Conservation (phyloP, 2,329 filamentous ascomycete genomes). For the Colletotrichum shisoi region DNA sequence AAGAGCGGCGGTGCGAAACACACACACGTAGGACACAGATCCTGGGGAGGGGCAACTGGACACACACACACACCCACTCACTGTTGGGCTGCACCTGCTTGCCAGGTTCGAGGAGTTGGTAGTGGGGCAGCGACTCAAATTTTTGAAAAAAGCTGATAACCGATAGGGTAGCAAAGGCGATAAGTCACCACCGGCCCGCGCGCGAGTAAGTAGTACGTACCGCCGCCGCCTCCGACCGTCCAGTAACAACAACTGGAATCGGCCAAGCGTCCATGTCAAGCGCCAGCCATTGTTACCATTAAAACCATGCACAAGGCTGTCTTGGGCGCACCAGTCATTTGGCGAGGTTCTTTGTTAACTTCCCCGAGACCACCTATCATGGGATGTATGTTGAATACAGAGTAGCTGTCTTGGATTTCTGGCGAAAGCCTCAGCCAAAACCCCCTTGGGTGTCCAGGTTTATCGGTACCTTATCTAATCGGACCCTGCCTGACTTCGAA, state of each 20-base stretch:
- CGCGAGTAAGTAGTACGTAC: slow-evolving; percentile 18
- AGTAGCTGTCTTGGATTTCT: neutral
- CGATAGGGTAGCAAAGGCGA: slow-evolving; percentile 37
- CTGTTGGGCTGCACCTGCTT: neutral
- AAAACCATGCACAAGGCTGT: neutral
- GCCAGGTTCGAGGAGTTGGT: slow-evolving; percentile 9
- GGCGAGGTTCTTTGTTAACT: too few species aligned
- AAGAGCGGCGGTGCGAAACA: slow-evolving; percentile 38
- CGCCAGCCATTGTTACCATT: neutral
- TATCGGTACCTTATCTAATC: slow-evolving; percentile 27
- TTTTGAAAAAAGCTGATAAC: slow-evolving; percentile 37
- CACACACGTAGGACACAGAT: slow-evolving; percentile 4
- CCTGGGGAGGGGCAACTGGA: slow-evolving; percentile 31
- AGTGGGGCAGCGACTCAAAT: slow-evolving; percentile 30
- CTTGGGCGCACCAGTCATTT: neutral
- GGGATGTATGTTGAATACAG: too few species aligned
- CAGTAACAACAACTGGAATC: too few species aligned
- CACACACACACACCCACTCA: slow-evolving; percentile 10
- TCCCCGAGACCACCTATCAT: neutral
- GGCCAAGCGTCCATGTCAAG: slow-evolving; percentile 10
- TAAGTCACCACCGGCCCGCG: slow-evolving; percentile 28
- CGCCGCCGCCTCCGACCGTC: neutral
- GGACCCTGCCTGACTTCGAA: neutral
- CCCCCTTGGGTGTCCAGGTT: neutral
- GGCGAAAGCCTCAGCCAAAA: neutral